Percentiles rank a stretch among this genome's conserved stretches.
phyloP scores from a whole-genome alignment of 352 stramenopile genomes.

The Blastocystis sp. region DNA sequence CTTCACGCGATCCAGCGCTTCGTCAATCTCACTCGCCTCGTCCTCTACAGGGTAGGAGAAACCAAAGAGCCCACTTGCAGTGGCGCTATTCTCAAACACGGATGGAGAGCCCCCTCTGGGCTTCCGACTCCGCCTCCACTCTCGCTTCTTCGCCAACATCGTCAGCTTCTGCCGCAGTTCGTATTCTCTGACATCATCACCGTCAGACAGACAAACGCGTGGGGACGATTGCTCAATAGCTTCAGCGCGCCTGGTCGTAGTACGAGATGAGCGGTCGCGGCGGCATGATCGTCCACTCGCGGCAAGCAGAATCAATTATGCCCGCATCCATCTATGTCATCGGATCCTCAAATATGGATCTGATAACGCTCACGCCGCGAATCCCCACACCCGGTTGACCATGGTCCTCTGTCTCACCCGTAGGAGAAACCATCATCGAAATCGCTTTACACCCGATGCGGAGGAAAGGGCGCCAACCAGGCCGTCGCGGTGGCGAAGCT shows the following conservation, averaged over 20 bases:
- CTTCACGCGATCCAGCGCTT: neutral
- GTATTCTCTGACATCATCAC: neutral
- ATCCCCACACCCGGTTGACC: slow-evolving; percentile 13
- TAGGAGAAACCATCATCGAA: slow-evolving; percentile 76
- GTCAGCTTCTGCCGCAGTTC: slow-evolving; percentile 44
- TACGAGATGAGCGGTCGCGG: slow-evolving; percentile 28
- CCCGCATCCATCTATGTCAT: slow-evolving; percentile 35
- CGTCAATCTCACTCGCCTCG: slow-evolving; percentile 15
- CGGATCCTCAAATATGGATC: slow-evolving; percentile 63
- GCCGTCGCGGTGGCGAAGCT: slow-evolving; percentile 74
- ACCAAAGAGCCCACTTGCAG: slow-evolving; percentile 14
- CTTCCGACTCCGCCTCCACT: neutral
- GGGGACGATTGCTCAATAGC: slow-evolving; percentile 34
- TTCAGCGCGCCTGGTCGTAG: slow-evolving; percentile 51
- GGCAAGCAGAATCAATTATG: neutral
- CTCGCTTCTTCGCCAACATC: slow-evolving; percentile 25
- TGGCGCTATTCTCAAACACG: slow-evolving; percentile 19
- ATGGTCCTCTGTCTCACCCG: neutral
- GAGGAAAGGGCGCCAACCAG: slow-evolving; percentile 78
- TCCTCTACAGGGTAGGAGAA: neutral
- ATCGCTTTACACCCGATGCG: slow-evolving; percentile 73
- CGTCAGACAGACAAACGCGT: neutral
- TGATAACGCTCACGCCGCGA: neutral
- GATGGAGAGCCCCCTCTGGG: neutral
- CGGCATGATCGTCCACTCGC: neutral